These are phyloP conservation scores for Triticum aestivum DNA, from an alignment of 176 grass and related monocot genomes.

Conservation along the genomic window DNA sequence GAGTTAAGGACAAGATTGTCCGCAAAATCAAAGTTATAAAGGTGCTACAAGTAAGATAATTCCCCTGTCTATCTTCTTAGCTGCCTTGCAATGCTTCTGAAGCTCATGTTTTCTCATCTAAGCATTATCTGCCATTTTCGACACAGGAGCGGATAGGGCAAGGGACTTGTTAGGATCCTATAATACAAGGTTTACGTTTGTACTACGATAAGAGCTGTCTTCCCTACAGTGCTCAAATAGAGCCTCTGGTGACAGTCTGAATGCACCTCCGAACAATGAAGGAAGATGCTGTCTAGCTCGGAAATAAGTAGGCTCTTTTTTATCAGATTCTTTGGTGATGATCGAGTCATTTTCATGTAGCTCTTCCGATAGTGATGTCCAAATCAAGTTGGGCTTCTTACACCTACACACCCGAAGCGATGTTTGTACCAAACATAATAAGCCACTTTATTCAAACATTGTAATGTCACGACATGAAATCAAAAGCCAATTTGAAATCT, in stretches of 20 bases:
- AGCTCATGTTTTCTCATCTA: background rate
- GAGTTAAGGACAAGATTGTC: slow-evolving; percentile 46
- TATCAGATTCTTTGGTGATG: background rate
- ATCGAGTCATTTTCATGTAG: background rate
- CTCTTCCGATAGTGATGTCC: background rate
- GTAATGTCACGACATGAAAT: background rate
- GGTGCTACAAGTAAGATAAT: background rate
- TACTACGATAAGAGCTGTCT: background rate
- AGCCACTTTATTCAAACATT: background rate
- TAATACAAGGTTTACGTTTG: background rate
- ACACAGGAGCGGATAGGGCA: background rate
- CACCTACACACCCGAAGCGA: background rate
- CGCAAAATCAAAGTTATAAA: slow-evolving; percentile 53
- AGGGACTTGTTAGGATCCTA: background rate
- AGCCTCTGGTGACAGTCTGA: background rate
- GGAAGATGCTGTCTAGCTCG: background rate
- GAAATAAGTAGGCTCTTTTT: background rate
- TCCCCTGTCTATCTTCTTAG: background rate
- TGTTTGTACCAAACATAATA: background rate
- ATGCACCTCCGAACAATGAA: background rate
- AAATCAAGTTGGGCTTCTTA: background rate
- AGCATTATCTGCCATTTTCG: background rate
- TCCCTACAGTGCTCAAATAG: background rate
- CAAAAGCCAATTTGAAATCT: background rate
- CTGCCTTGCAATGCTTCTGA: background rate